Evolutionary conservation across 768 basidiomycete species (phyloP), one percentile per base, ranked within the genome.

Genomic region (Macrolepiota fuliginosa): DNA sequence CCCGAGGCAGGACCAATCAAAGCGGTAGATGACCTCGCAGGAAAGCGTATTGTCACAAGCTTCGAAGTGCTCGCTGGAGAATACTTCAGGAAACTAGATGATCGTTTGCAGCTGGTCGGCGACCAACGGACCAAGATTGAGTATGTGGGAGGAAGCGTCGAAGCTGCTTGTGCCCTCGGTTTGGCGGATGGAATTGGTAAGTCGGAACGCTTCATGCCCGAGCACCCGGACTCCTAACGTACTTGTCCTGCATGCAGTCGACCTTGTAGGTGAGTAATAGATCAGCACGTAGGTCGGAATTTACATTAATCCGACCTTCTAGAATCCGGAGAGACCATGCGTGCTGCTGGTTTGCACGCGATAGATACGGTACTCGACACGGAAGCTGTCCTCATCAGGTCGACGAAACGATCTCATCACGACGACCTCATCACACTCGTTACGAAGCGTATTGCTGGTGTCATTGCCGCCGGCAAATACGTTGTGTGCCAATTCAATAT

Each of bases 301-400:
- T 39, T 19, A 3, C 40, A 4, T 53, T 60, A 19, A 68, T 19
- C 5, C 12, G 15, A 5, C 3, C 10, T 45, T 52, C 42, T 71
- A 96, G 96, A 98, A 77, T 99, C 96, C 17, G 97, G 97, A 46
- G 97, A 99, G 69, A 99, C 97, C 7, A 99, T 99, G 97, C 92
- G 96, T 36, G 97, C 96, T 25, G 96, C 96, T 0, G 97, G 96
- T 39, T 81, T 98, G 58, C 92, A 92, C 72, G 87, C 96, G 42
- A 98, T 99, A 68, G 90, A 88, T 13, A 98, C 94, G 10, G 72
- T 99, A 11, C 83, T 99, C 58, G 74, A 88, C 29, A 77, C 78
- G 1, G 91, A 99, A 76, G 96, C 96, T 11, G 92, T 98, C 56
- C 86, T 99, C 37, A 97, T 99, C 81, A 91, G 87, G 64, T 93